Evolutionary conservation across 129 eudicot genomes (phyloP).

Genomic region (Flaveria bidentis): DNA sequence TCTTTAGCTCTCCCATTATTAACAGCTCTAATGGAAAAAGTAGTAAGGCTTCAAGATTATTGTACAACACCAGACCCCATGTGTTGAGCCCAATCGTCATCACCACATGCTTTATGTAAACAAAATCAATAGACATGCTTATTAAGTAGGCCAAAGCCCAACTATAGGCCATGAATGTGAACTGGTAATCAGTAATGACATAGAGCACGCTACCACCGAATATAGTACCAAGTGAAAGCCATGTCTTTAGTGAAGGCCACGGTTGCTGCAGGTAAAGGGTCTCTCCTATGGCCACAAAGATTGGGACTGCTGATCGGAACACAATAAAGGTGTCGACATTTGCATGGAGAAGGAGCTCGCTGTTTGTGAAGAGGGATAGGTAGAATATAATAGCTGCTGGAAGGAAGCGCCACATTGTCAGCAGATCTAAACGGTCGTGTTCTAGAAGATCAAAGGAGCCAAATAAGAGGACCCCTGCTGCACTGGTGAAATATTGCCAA

Average conservation of each 20-base stretch:
- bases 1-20: conserved; percentile 92
- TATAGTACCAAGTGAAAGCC: conserved; percentile 84
- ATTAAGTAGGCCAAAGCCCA: conserved; percentile 94
- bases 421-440: conserved; percentile 70
- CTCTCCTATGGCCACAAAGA: conserved; percentile 96
- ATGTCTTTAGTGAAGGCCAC: conserved; percentile 86
- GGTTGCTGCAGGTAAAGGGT: conserved; percentile 88
- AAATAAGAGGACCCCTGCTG: conserved; percentile 71
- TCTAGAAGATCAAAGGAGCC: conserved; percentile 70
- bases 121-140: conserved; percentile 98
- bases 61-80: conserved; percentile 96
- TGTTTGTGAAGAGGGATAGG: conserved; percentile 87
- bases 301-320: conserved; percentile 89
- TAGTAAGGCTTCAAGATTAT: conserved; percentile 92
- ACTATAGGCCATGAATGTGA: conserved; percentile 80
- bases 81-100: conserved; percentile 98
- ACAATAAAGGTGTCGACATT: conserved; percentile 95
- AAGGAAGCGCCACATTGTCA: conserved; percentile 90
- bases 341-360: conserved; percentile 98
- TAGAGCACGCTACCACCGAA: conserved; percentile 89
- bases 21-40: conserved; percentile 90
- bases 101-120: conserved; percentile 95
- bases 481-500: conserved; percentile 91
- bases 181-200: conserved; percentile 91
- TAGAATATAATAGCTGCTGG: conserved; percentile 94